Base-by-base conservation (phyloP, 164 flowering plant genomes). In the Malania oleifera region DNA sequence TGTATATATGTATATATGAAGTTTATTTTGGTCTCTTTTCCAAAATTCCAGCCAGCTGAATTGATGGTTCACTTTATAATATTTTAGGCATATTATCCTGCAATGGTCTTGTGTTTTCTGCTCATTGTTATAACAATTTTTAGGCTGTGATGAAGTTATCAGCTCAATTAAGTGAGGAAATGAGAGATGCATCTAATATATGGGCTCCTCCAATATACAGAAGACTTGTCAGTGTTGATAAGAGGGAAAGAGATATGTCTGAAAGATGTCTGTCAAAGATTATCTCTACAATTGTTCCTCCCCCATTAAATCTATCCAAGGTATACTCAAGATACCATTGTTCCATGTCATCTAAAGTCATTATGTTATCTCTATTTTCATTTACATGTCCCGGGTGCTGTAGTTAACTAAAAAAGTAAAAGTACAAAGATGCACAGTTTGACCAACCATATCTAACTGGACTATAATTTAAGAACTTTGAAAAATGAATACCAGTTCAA, bases 181-280 rank as follows among this genome's bases (percentile, higher is more conserved):
- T 86, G 85, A 83, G 80, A 74, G 73, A 75, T 39, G 53, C 67
- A 7, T 79, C 95, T 27, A 54, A 73, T 64, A 19, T 83, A 59
- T 89, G 96, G 95, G 79, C 75, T 61, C 95, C 96, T 60, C 77
- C 85, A 44, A 70, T 89, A 28, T 89, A 80, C 54, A 79, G 89
- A 73, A 82, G 89, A 67, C 88, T 86, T 65, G 59, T 89, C n/a
- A 81, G 89, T 66, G n/a, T 9, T 51, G 79, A 86, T 31, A 86
- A 82, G 71, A 83, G 76, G 68, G 93, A 85, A 66, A 79, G 83
- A 57, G 91, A 86, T 60, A 78, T 83, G 78, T 70, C 88, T 55
- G 83, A 77, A 62, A 76, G 93, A 68, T 86, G 89, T 61, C 66
- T 86, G 51, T 59, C 77, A 61, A 85, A 83, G 73, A 71, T 77